Conservation (phyloP, 805 yeast genomes). For the Wickerhamiella nectarea region DNA sequence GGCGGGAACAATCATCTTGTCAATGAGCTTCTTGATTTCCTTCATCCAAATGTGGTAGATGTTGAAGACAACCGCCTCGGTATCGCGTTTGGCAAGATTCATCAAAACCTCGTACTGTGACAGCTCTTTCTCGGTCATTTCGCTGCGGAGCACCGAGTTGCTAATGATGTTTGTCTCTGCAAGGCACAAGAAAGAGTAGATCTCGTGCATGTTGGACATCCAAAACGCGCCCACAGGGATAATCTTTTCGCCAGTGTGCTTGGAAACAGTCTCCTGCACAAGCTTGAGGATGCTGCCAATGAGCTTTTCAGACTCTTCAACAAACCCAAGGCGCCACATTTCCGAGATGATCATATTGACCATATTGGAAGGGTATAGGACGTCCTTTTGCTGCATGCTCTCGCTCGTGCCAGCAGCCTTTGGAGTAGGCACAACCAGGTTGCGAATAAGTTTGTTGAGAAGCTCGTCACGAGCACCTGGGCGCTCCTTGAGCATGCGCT, state of each 20-base stretch:
- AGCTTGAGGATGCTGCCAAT: constrained; percentile 78
- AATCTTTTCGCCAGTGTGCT: constrained; percentile 72
- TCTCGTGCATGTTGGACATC: constrained; percentile 91
- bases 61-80: constrained; percentile 83
- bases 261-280: constrained; percentile 70
- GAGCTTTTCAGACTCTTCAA: constrained; percentile 81
- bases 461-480: constrained; percentile 18
- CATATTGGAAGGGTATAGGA: constrained; percentile 89
- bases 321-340: constrained; percentile 95
- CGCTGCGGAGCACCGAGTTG: constrained; percentile 63
- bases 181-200: constrained; percentile 84
- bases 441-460: constrained; percentile 41
- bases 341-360: constrained; percentile 83
- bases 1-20: constrained; percentile 87
- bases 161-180: constrained; percentile 87
- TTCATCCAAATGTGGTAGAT: constrained; percentile 96
- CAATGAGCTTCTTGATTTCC: constrained; percentile 79
- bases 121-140: constrained; percentile 81
- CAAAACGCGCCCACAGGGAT: constrained; percentile 92
- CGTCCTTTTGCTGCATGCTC: constrained; percentile 74
- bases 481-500: constrained; percentile 33
- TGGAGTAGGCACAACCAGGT: constrained; percentile 72
- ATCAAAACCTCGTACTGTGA: constrained; percentile 80
- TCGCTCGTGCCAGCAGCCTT: constrained; percentile 48
- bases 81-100: constrained; percentile 84